These are phyloP conservation scores for Limnanthes douglasii DNA, from an alignment of 345 rosid genomes.

Conservation along the genomic window DNA sequence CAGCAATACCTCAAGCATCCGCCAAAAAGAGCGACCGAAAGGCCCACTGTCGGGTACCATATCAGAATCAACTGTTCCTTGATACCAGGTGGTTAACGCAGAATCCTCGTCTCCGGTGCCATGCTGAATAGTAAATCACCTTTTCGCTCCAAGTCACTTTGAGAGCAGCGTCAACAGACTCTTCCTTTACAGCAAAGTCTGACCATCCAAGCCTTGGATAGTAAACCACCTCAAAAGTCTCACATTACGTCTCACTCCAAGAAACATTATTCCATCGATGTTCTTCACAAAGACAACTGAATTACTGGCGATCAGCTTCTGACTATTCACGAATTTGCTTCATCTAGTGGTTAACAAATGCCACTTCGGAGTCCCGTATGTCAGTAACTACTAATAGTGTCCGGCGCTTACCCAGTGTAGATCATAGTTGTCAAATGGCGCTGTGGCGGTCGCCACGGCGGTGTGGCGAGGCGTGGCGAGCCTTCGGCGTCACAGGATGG, in stretches of 20 bases:
- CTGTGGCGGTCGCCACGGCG: too few species aligned
- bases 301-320: constrained; percentile 86
- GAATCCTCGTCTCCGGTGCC: constrained; percentile 80
- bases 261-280: constrained; percentile 30
- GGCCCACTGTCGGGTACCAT: constrained; percentile 23
- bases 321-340: constrained; percentile 80
- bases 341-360: constrained; percentile 89
- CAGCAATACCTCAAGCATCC: constrained; percentile 68
- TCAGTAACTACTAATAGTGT: too few species aligned
- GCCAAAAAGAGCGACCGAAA: constrained; percentile 84
- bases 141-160: constrained; percentile 35
- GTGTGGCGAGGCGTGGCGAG: too few species aligned
- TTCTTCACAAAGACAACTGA: constrained; percentile 75
- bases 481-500: too few species aligned
- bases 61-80: constrained; percentile 41
- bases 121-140: constrained; percentile 67
- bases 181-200: constrained; percentile 66
- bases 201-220: constrained; percentile 65
- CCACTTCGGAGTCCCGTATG: constrained; percentile 80
- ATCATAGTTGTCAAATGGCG: too few species aligned
- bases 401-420: too few species aligned
- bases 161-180: constrained; percentile 56
- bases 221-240: constrained; percentile 64
- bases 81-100: constrained; percentile 58
- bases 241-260: constrained; percentile 50